phyloP scores from a whole-genome alignment of 176 grass and related monocot species.

The Oryza rufipogon region DNA sequence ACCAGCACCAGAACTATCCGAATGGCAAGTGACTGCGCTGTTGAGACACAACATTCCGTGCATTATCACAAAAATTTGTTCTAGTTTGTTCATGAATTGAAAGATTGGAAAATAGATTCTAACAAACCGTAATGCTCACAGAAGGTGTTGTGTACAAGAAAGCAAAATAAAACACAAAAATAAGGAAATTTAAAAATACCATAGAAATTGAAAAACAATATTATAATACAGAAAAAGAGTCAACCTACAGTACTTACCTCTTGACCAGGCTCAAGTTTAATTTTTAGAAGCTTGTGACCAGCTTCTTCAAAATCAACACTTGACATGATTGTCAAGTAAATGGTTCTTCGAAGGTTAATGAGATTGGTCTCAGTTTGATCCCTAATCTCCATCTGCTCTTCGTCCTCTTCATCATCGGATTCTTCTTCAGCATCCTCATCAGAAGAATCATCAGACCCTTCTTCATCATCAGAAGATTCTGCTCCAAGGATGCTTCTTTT shows the following conservation, averaged over 20 bases:
- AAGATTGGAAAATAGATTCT: not conserved
- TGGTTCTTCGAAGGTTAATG: slow-evolving; percentile 89
- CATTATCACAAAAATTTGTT: not conserved
- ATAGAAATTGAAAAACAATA: too few relatives aligned
- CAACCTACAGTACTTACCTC: slow-evolving; percentile 60
- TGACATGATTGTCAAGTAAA: slow-evolving; percentile 97
- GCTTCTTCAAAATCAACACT: slow-evolving; percentile 99
- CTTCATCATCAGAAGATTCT: slow-evolving; percentile 84
- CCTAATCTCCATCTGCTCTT: slow-evolving; percentile 87
- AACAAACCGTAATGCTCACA: too few relatives aligned
- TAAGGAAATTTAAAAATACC: too few relatives aligned
- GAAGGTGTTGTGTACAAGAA: too few relatives aligned
- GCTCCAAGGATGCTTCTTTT: slow-evolving; percentile 81
- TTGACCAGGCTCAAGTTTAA: slow-evolving; percentile 97
- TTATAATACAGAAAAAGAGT: not conserved
- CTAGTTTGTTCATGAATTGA: not conserved
- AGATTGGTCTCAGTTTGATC: slow-evolving; percentile 94
- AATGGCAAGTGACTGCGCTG: not conserved
- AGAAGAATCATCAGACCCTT: slow-evolving; percentile 66
- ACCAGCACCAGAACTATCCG: not conserved
- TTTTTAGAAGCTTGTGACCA: slow-evolving; percentile 95
- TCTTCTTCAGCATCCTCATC: slow-evolving; percentile 80
- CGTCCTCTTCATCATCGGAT: slow-evolving; percentile 78
- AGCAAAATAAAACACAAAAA: too few relatives aligned
- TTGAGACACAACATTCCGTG: not conserved